Conservation (phyloP, 164 flowering plant genomes). For the Piper betle region DNA sequence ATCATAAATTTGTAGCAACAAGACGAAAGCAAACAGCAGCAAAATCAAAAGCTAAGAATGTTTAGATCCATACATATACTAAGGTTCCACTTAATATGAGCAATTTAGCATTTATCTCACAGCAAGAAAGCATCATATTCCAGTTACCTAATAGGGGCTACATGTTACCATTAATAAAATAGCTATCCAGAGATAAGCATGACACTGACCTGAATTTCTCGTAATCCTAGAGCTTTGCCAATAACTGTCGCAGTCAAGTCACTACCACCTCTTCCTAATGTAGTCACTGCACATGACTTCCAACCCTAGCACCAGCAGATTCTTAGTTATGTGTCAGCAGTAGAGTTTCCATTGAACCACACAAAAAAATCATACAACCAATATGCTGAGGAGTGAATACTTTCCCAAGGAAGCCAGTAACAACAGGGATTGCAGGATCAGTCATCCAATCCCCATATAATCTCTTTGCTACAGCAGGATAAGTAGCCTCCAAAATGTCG, state of each 20-base stretch:
- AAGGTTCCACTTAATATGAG: too few species aligned
- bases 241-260: slow-evolving; percentile 93
- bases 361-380: neutral
- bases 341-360: neutral
- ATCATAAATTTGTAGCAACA: too few species aligned
- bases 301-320: slow-evolving; percentile 37
- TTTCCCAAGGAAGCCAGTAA: slow-evolving; percentile 98
- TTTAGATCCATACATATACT: too few species aligned
- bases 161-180: neutral
- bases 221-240: slow-evolving; percentile 82
- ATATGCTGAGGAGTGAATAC: slow-evolving; percentile 13
- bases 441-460: slow-evolving; percentile 62
- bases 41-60: too few species aligned
- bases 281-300: slow-evolving; percentile 75
- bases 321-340: neutral
- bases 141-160: neutral
- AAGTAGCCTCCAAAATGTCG: slow-evolving; percentile 93
- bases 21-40: too few species aligned
- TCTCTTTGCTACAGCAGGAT: slow-evolving; percentile 91
- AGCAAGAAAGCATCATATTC: neutral
- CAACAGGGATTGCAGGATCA: slow-evolving; percentile 90
- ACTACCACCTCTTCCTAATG: slow-evolving; percentile 92
- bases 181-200: neutral
- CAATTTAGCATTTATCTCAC: neutral
- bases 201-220: slow-evolving; percentile 64